Percentiles rank a stretch among this genome's conserved stretches.
Conservation (phyloP, 129 eudicot species). For the carrot (Daucus carota) region DH1_v3.0 NC_030389.2:42116501-42117000, state of each 20-base stretch:
- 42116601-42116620: background rate
- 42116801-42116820: constrained; percentile 96
- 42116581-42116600: background rate
- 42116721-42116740: constrained; percentile 21
- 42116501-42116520: background rate
- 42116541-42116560: background rate
- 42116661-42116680: background rate
- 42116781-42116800: constrained; percentile 62
- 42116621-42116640: background rate
- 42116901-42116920: background rate
- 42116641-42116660: background rate
- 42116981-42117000: background rate
- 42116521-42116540: background rate
- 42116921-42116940: background rate
- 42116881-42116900: background rate
- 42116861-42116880: background rate
- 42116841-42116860: constrained; percentile 40
- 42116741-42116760: constrained; percentile 67
- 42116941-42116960: background rate
- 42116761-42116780: constrained; percentile 74
- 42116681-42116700: background rate
- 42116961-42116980: background rate
- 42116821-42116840: constrained; percentile 74
- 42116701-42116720: constrained; percentile 21
- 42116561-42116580: background rate